These are phyloP conservation scores for Stephanodiscus triporus DNA, from an alignment of 108 stramenopile species.

Conservation along the genomic window DNA sequence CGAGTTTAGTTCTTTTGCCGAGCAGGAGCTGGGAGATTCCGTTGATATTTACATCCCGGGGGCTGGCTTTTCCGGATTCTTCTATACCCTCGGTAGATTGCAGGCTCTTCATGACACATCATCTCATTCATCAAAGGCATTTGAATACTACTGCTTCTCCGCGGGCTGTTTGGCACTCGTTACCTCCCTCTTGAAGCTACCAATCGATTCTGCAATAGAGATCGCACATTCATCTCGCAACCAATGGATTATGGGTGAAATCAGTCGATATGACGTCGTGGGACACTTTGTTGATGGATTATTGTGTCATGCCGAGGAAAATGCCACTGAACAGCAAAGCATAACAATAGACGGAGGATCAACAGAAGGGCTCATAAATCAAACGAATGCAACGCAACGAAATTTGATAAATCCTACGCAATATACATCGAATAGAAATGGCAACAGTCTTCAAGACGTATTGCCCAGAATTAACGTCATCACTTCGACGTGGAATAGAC, in stretches of 20 bases:
- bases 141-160: slow-evolving; percentile 67
- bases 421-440: background rate
- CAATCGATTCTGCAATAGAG: slow-evolving; percentile 42
- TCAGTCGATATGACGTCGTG: slow-evolving; percentile 62
- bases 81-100: slow-evolving; percentile 69
- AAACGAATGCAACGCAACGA: background rate
- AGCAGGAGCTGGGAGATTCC: background rate
- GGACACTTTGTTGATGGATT: slow-evolving; percentile 60
- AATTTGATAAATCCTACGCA: background rate
- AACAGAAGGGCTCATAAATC: background rate
- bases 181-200: slow-evolving; percentile 34
- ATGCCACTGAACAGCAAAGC: background rate
- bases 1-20: background rate
- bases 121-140: background rate
- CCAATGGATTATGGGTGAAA: slow-evolving; percentile 54
- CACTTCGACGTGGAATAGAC: slow-evolving; percentile 35
- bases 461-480: slow-evolving; percentile 43
- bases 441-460: background rate
- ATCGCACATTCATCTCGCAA: slow-evolving; percentile 50
- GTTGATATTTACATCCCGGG: slow-evolving; percentile 62
- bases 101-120: slow-evolving; percentile 28
- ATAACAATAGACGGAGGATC: background rate
- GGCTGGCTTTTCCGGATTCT: slow-evolving; percentile 79
- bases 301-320: slow-evolving; percentile 28
- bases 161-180: slow-evolving; percentile 74